phyloP scores from a whole-genome alignment of 2,329 filamentous ascomycete genomes.

The Xylariaceae sp. region DNA sequence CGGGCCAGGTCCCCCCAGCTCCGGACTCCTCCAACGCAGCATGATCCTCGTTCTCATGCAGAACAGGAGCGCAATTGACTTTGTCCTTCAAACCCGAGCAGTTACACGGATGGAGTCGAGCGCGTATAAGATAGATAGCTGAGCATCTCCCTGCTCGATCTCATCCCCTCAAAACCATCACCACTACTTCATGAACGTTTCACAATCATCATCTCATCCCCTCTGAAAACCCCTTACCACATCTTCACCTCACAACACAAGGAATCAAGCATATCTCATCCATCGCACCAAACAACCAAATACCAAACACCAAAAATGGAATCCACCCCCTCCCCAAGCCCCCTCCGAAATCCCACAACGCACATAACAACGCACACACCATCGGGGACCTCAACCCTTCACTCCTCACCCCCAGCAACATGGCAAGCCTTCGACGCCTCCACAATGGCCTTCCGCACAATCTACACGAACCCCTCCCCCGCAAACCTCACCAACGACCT shows the following conservation, averaged over 20 bases:
- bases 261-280: no score
- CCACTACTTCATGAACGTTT: no score
- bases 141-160: no score
- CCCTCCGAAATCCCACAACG: not conserved
- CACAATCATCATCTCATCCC: no score
- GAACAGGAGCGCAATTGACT: not conserved
- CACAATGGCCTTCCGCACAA: conserved; percentile 36
- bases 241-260: no score
- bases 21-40: not conserved
- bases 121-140: no score
- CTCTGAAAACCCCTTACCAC: no score
- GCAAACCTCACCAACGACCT: conserved; percentile 36
- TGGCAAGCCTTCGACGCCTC: conserved; percentile 32
- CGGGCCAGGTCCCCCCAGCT: not conserved
- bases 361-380: not conserved
- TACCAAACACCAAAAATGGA: not conserved
- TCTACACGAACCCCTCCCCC: conserved; percentile 40
- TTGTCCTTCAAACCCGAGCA: not conserved
- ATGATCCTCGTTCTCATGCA: not conserved
- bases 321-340: not conserved
- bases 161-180: no score
- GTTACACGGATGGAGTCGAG: no score
- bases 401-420: conserved; percentile 17
- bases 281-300: not conserved
- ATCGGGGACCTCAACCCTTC: not conserved